Base-by-base conservation (phyloP, 768 basidiomycete species). In the Mycena kentingensis region DNA sequence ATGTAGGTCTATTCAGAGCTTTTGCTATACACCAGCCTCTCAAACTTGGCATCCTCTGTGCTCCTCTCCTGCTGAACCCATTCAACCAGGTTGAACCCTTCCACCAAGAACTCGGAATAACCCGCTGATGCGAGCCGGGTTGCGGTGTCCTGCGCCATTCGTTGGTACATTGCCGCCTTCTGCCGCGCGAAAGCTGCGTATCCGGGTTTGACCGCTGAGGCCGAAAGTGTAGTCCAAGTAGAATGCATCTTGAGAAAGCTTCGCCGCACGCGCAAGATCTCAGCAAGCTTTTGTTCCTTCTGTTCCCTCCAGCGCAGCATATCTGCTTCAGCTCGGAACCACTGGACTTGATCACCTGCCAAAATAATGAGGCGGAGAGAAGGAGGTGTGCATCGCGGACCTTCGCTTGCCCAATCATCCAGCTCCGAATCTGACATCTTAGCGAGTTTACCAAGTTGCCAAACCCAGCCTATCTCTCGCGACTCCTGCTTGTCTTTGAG, bases 291-390 rank as follows among this genome's bases (percentile, higher is more conserved):
- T 5, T 7, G 16, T 45, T 60, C 58, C 25, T 31, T 43, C 21
- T 60, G 35, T 31, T 60, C 58, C 13, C 46, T 49, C 58, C 58
- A 60, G 3, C 58, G 49, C 15, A 26, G 24, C 50, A 59, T 49
- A 4, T 59, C 58, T 13, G 58, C 58, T 31, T 59, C 57, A 15
- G 58, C 49, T 10, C 54, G 45, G 28, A 55, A 55, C 58, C 58
- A 59, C 18, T 59, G 58, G 13, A 59, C 58, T 29, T 42, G 41
- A 51, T 60, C 58, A 10, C 31, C 50, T 51, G 34, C 4, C 2
- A 19, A 25, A 18, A 7, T 5, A 24, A 24, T 5, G 22, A 5
- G 26, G 41, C 10, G 26, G 7, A 25, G 10, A 24, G 10, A 21
- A 18, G 19, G 21, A n/a, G n/a, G n/a, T n/a, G n/a, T 12, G 11